Evolutionary conservation across 306 rosid species (phyloP), one percentile per base, ranked within the genome.

Genomic region (Vigna reflexopilosa): DNA sequence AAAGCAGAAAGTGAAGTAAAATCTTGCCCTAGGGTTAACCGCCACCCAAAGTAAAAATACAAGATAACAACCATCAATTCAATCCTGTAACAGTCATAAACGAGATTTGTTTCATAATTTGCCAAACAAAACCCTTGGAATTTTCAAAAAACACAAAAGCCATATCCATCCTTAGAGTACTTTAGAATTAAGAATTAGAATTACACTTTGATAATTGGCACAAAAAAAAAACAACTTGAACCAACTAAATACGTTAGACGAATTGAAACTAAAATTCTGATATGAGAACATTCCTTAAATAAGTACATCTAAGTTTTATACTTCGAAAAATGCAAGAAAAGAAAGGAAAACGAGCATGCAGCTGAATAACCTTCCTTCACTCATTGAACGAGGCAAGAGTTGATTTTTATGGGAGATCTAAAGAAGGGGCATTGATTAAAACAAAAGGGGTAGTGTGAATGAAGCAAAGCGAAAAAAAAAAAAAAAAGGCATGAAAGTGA

Each of bases 401-500:
- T 20, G 9, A 19, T 14, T 80, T 54, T 64, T 49, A 70, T 9
- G 59, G 48, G 44, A 70, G 77, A 81, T 76, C 73, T 28, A 59
- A 4, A 58, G 30, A 57, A 5, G 36, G 34, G 8, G n/a, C 42
- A 62, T 2, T 2, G 9, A 47, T 2, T 9, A 67, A 73, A 67
- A 50, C 54, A 73, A 75, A 59, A 8, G 80, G 84, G 72, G 6
- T 6, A 1, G 22, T 20, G 4, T 0, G 6, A 67, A 28, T 42
- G 14, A 40, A 54, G 4, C 50, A 12, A 5, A 45, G 13, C 26
- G 6, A n/a, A 1, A 5, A 73, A 58, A 44, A 52, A 14, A 6
- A 14, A 77, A 8, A 2, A 57, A 68, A 38, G 22, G 22, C 3
- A 3, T 40, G 28, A 4, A 28, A 14, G 69, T 9, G 20, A 3